Conservation (phyloP, 306 rosid species). For the Quercus parvula region DNA sequence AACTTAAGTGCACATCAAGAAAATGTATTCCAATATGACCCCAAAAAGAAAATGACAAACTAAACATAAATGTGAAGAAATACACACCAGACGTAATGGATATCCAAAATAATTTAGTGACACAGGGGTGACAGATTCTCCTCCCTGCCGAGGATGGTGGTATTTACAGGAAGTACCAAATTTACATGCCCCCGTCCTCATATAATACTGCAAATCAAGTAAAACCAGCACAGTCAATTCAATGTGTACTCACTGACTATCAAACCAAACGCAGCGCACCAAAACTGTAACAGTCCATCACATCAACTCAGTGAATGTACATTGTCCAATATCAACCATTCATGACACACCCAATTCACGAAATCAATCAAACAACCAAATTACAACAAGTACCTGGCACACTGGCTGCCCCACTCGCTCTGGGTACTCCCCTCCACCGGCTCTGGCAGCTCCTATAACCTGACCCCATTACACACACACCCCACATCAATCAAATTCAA, state of each 20-base stretch:
- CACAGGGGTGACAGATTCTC: conserved; percentile 44
- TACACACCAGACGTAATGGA: conserved; percentile 60
- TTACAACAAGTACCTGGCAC: conserved; percentile 71
- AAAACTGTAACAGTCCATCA: conserved; percentile 3
- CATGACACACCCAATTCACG: conserved; percentile 13
- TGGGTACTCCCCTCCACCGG: conserved; percentile 66
- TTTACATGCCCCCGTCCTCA: conserved; percentile 81
- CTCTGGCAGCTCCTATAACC: conserved; percentile 84
- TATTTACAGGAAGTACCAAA: conserved; percentile 87
- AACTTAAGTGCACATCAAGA: neutral
- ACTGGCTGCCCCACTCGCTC: conserved; percentile 90
- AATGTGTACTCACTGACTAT: conserved; percentile 15
- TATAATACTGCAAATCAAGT: conserved; percentile 62
- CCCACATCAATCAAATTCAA: conserved; percentile 24
- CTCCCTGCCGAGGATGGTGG: conserved; percentile 83
- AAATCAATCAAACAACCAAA: conserved; percentile 24
- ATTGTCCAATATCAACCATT: conserved; percentile 26
- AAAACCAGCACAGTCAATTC: conserved; percentile 23
- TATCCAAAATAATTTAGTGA: conserved; percentile 64
- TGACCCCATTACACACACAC: conserved; percentile 28
- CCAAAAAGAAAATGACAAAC: conserved; percentile 2
- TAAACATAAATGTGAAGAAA: conserved; percentile 13
- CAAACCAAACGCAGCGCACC: conserved; percentile 21
- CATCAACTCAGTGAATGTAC: conserved; percentile 4
- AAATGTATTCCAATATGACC: conserved; percentile 13